A percentile compares a stretch with the other conserved stretches of the same genome.
Conservation (phyloP, 2,329 filamentous ascomycete genomes). For the Penicillium sp. region DNA sequence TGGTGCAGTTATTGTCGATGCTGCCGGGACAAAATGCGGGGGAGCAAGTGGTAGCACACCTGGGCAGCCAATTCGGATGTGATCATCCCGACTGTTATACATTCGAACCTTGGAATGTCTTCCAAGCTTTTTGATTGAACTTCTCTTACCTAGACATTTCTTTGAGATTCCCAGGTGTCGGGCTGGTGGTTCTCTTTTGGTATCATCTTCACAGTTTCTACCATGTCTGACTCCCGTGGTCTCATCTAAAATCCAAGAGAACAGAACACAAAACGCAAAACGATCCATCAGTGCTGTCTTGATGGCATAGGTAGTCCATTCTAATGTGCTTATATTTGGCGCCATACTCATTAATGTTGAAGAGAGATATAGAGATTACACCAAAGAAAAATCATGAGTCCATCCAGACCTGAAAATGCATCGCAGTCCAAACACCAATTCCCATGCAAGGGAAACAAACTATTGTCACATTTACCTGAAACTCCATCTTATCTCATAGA, state of each 20-base stretch:
- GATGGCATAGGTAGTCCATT: too few relatives aligned
- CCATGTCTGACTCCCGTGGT: too few relatives aligned
- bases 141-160: too few relatives aligned
- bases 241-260: too few relatives aligned
- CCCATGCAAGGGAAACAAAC: conserved; percentile 13
- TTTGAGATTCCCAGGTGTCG: too few relatives aligned
- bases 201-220: too few relatives aligned
- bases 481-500: conserved; percentile 8
- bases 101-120: too few relatives aligned
- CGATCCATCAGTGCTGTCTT: too few relatives aligned
- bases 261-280: too few relatives aligned
- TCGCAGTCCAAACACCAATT: conserved; percentile 12
- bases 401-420: neutral
- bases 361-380: neutral
- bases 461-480: conserved; percentile 12
- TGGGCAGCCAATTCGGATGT: conserved; percentile 11
- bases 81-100: conserved; percentile 14
- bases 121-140: too few relatives aligned
- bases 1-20: conserved; percentile 31
- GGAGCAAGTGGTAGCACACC: neutral
- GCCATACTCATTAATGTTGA: neutral
- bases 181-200: too few relatives aligned
- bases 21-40: conserved; percentile 19
- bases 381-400: neutral
- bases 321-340: neutral